Percentiles rank a stretch among this genome's conserved stretches.
These are phyloP conservation scores for Pulveroboletus frians DNA, from an alignment of 768 basidiomycete genomes.

Conservation along the genomic window DNA sequence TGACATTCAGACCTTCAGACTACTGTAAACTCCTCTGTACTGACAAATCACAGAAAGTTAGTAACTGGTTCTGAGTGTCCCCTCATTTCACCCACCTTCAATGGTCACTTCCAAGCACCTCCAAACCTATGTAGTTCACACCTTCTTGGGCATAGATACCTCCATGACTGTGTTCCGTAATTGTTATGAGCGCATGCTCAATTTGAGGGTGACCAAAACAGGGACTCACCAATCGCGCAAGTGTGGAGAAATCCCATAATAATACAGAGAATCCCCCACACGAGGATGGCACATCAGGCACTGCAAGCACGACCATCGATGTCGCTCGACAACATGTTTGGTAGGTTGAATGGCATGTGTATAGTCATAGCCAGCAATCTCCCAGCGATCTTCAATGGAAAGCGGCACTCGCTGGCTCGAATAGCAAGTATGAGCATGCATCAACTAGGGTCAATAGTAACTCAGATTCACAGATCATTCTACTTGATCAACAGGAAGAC, in stretches of 20 bases:
- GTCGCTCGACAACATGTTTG: background rate
- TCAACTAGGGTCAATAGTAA: no score
- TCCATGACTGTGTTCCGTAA: background rate
- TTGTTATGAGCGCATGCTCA: background rate
- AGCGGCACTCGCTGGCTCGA: no score
- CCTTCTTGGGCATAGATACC: background rate
- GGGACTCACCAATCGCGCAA: background rate
- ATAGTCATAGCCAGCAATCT: background rate
- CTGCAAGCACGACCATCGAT: background rate
- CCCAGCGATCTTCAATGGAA: no score
- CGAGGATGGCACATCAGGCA: slow-evolving; percentile 8
- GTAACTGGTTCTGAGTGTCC: no score
- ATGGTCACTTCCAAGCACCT: no score
- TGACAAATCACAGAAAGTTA: no score
- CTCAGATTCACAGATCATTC: no score
- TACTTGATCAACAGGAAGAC: background rate
- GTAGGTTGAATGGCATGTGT: background rate
- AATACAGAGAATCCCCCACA: background rate
- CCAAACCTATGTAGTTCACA: background rate
- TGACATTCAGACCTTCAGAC: no score
- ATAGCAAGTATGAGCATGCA: no score
- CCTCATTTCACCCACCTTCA: no score
- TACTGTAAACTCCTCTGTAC: no score
- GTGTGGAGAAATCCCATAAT: background rate
- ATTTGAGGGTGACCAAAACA: background rate